Evolutionary conservation across 2,329 filamentous ascomycete species (phyloP).

Genomic region (Dryadomyces quercivorus): DNA sequence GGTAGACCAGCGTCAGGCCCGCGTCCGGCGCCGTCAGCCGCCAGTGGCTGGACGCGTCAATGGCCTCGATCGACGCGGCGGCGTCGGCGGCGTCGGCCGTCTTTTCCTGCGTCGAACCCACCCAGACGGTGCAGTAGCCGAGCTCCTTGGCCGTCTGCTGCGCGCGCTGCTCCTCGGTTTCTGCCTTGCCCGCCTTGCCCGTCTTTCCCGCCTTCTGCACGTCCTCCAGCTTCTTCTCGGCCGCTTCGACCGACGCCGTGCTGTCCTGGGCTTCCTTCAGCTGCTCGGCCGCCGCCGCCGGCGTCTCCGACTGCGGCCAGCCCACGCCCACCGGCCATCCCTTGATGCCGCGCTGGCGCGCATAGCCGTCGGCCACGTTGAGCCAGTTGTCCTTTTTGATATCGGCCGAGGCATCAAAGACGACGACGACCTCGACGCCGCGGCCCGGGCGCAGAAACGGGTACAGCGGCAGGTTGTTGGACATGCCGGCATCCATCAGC

Average conservation of each 20-base stretch:
- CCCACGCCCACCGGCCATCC: constrained; percentile 94
- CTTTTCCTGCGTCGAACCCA: constrained; percentile 70
- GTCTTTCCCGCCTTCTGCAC: constrained; percentile 24
- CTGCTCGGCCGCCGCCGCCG: constrained; percentile 48
- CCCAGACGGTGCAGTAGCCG: constrained; percentile 90
- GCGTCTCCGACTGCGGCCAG: constrained; percentile 61
- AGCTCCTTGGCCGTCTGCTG: constrained; percentile 47
- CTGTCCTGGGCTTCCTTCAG: constrained; percentile 50
- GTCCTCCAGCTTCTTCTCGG: constrained; percentile 45
- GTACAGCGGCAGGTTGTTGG: constrained; percentile 94
- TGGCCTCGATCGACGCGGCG: constrained; percentile 19
- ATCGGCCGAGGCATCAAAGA: constrained; percentile 90
- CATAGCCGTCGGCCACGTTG: constrained; percentile 85
- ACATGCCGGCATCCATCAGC: constrained; percentile 97
- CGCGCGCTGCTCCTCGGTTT: constrained; percentile 15
- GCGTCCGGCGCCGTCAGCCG: constrained; percentile 64
- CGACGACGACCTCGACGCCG: constrained; percentile 78
- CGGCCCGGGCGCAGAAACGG: constrained; percentile 80
- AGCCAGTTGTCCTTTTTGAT: constrained; percentile 95
- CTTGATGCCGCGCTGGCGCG: constrained; percentile 75
- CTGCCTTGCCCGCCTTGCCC: constrained; percentile 7
- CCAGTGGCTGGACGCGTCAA: constrained; percentile 55
- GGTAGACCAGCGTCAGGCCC: constrained; percentile 80
- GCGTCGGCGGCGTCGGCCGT: constrained; percentile 41
- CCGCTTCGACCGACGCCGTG: constrained; percentile 45